Evolutionary conservation across 306 rosid genomes (phyloP), one percentile per base, ranked within the genome.

Genomic region (Delonix regia): DNA sequence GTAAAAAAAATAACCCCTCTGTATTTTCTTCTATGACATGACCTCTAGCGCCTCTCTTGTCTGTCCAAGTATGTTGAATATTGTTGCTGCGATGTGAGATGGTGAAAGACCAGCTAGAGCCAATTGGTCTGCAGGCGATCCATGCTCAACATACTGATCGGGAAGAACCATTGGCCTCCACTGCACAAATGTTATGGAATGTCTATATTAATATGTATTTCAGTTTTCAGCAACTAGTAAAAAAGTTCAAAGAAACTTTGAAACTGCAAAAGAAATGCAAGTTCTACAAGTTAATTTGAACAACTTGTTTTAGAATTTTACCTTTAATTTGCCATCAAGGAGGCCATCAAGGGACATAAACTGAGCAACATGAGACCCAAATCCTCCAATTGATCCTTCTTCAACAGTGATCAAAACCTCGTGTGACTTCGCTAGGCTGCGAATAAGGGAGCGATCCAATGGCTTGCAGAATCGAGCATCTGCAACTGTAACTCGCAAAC

Each of bases 131-230:
- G 81, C 82, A 9, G 98, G 97, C 0, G 97, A 78, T 81, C 99
- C 98, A 10, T 96, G 99, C 65, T 96, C 99, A 7, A 93, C 86
- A 51, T 96, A 96, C 12, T 90, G 83, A 77, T 93, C 96, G 0
- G 99, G 99, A 82, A 96, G 98, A 72, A 93, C 98, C 12, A 96
- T 42, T 3, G 99, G 98, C 87, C 98, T 88, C 99, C 98, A 96
- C 98, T 96, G 94, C 88, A 81, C 33, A 80, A 61, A 57, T 64
- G 15, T 60, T 55, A 76, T 14, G 24, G 19, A 70, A 44, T 49
- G 64, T 18, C n/a, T n/a, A n/a, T n/a, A n/a, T n/a, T n/a, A n/a
- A n/a, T n/a, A 12, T 13, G 36, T 30, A 38, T 24, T 33, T 59
- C 45, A 86, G 76, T 67, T 62, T 72, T 44, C 3, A 57, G 53